phyloP scores from a whole-genome alignment of 2,329 filamentous ascomycete species.

The Cytospora schulzeri region DNA sequence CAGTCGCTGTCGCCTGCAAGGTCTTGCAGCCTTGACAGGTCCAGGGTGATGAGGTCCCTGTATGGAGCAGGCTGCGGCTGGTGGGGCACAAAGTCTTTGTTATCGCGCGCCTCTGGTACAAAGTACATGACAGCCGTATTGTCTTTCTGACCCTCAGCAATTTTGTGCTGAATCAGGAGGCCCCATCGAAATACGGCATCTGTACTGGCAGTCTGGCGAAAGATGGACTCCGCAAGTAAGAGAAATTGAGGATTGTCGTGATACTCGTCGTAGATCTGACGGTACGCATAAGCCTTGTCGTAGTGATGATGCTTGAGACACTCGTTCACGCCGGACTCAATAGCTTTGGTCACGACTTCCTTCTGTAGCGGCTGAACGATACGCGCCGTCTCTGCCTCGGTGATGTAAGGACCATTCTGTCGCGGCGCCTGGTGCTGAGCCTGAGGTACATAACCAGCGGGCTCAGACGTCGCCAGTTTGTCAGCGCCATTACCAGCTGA shows the following conservation, averaged over 20 bases:
- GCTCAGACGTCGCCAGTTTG: conserved; percentile 10
- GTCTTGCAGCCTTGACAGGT: conserved; percentile 36
- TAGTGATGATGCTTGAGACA: conserved; percentile 59
- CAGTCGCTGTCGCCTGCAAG: conserved; percentile 30
- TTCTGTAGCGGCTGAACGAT: conserved; percentile 32
- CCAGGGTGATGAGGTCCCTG: conserved; percentile 47
- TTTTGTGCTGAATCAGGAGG: conserved; percentile 54
- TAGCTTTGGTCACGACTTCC: conserved; percentile 52
- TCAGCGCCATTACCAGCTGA: background rate
- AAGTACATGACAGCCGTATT: conserved; percentile 58
- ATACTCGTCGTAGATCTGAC: conserved; percentile 62
- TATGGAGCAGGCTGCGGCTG: conserved; percentile 54
- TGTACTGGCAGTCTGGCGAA: conserved; percentile 56
- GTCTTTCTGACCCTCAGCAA: conserved; percentile 58
- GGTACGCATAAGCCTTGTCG: conserved; percentile 63
- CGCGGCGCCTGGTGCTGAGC: conserved; percentile 1
- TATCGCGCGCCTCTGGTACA: conserved; percentile 49
- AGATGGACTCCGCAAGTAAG: conserved; percentile 60
- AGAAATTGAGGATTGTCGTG: conserved; percentile 54
- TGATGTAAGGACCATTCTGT: conserved; percentile 21
- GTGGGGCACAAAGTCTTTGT: conserved; percentile 43
- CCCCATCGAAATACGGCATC: conserved; percentile 55
- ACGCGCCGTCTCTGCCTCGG: conserved; percentile 18
- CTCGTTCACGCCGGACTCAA: conserved; percentile 61
- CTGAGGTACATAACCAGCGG: background rate